phyloP scores from a whole-genome alignment of 352 stramenopile species.

The Pythium pectinolyticum region DNA sequence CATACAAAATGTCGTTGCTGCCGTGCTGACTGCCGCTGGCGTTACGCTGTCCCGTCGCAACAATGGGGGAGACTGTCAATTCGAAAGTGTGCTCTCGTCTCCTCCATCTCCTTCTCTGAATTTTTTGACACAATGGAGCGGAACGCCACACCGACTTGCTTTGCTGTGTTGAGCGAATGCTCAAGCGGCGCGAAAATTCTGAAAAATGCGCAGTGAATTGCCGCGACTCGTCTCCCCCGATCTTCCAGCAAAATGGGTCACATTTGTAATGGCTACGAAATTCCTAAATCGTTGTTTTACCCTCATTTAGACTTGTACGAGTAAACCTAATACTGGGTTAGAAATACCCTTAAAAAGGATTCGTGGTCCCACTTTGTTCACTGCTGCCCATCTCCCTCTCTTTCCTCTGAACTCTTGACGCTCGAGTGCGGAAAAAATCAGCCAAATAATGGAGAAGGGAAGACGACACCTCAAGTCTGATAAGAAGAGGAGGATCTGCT shows the following conservation, averaged over 20 bases:
- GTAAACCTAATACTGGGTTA: background rate
- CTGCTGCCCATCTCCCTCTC: background rate
- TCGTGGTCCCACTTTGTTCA: background rate
- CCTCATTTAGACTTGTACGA: background rate
- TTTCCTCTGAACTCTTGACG: slow-evolving; percentile 7
- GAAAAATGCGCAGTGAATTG: background rate
- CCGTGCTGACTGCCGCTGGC: background rate
- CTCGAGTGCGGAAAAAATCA: slow-evolving; percentile 2
- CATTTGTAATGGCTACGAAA: background rate
- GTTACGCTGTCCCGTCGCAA: background rate
- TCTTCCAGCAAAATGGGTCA: background rate
- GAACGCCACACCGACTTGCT: too few relatives aligned
- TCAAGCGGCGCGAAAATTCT: slow-evolving; percentile 14
- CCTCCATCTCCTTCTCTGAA: slow-evolving; percentile 3
- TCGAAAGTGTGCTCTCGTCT: too few relatives aligned
- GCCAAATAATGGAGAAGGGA: too few relatives aligned
- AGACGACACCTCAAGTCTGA: too few relatives aligned
- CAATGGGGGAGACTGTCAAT: too few relatives aligned
- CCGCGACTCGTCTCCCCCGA: slow-evolving; percentile 11
- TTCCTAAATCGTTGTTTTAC: background rate
- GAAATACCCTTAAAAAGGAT: background rate
- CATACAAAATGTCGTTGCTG: too few relatives aligned
- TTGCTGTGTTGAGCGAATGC: background rate
- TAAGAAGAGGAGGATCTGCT: too few relatives aligned
- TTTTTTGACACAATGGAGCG: too few relatives aligned